phyloP scores from a whole-genome alignment of 2,329 filamentous ascomycete genomes.

The Talaromyces amestolkiae region DNA sequence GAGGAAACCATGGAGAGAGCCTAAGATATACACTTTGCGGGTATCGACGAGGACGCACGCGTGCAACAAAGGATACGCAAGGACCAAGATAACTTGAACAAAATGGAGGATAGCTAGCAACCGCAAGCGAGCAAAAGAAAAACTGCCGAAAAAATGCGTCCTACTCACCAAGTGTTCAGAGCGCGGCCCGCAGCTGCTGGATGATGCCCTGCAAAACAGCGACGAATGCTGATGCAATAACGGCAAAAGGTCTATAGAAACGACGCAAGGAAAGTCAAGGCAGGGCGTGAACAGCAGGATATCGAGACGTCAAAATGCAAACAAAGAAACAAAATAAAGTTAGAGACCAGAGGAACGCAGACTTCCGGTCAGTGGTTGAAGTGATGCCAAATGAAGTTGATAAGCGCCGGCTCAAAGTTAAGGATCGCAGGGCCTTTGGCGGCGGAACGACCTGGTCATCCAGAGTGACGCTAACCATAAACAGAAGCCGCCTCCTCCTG shows the following conservation, averaged over 20 bases:
- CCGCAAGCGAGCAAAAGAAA: neutral
- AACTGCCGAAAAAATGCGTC: neutral
- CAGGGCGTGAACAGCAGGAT: neutral
- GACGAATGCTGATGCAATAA: slow-evolving; percentile 9
- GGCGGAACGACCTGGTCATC: slow-evolving; percentile 3
- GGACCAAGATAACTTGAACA: neutral
- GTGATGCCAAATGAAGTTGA: slow-evolving; percentile 6
- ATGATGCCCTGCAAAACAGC: slow-evolving; percentile 9
- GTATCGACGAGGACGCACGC: neutral
- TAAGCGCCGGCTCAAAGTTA: slow-evolving; percentile 7
- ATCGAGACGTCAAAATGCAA: neutral
- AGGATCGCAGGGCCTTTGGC: slow-evolving; percentile 6
- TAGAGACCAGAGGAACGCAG: neutral
- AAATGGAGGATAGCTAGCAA: neutral
- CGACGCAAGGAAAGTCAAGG: neutral
- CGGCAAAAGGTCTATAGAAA: slow-evolving; percentile 10
- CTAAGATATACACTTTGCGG: slow-evolving; percentile 6
- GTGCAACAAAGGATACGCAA: slow-evolving; percentile 1
- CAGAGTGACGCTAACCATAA: slow-evolving; percentile 5
- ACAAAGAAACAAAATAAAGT: neutral
- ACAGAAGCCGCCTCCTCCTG: slow-evolving; percentile 10
- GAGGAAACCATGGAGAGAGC: slow-evolving; percentile 5
- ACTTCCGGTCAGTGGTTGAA: neutral
- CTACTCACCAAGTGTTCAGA: slow-evolving; percentile 6
- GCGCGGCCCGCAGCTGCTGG: slow-evolving; percentile 3